Evolutionary conservation across 345 rosid genomes (phyloP).

Genomic region (Bruguiera gymnorhiza): DNA sequence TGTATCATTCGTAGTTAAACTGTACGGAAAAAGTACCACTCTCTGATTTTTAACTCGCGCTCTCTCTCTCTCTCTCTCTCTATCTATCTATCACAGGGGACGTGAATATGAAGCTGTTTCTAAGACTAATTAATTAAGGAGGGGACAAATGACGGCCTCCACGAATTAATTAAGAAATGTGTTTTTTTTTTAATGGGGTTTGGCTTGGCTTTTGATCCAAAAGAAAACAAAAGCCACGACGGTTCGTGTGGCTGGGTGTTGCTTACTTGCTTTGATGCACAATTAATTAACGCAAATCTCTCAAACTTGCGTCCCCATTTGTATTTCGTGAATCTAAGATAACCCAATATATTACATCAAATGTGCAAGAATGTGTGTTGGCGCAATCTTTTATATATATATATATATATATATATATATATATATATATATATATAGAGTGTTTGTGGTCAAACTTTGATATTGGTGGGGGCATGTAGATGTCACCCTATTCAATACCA

Average conservation of each 20-base stretch:
- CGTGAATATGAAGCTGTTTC: no score
- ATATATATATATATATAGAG: no score
- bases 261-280: no score
- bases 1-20: neutral
- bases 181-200: no score
- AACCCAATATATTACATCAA: neutral
- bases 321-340: neutral
- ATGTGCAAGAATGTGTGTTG: constrained; percentile 6
- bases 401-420: no score
- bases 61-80: neutral
- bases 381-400: neutral
- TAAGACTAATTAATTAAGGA: no score
- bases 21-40: constrained; percentile 31
- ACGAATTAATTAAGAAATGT: no score
- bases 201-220: no score
- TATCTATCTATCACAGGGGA: neutral
- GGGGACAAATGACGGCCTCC: no score
- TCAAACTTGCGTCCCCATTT: neutral
- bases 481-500: neutral
- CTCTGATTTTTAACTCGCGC: neutral
- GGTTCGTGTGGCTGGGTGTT: neutral
- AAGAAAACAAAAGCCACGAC: no score
- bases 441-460: constrained; percentile 4
- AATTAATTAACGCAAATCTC: no score
- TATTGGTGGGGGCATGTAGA: neutral